Evolutionary conservation across 352 stramenopile species (phyloP).

Genomic region (Pythium volutum): DNA sequence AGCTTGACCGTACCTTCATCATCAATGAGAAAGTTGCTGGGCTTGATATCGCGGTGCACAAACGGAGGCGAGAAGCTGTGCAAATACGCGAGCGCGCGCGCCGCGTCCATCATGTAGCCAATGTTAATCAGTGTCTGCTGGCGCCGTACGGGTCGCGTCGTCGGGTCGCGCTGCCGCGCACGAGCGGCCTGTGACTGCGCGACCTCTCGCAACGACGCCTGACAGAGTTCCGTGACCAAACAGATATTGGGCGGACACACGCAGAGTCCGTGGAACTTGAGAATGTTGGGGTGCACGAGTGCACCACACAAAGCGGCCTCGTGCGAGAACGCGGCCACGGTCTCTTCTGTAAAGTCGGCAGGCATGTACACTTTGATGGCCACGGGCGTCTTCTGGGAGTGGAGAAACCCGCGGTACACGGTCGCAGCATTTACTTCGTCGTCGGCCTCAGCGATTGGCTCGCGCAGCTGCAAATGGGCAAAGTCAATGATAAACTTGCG

Average conservation of each 20-base stretch:
- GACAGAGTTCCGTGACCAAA: conserved; percentile 48
- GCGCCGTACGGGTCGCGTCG: conserved; percentile 5
- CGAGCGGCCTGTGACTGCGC: conserved; percentile 1
- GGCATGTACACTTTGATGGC: conserved; percentile 60
- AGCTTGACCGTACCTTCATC: conserved; percentile 38
- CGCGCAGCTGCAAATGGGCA: conserved; percentile 44
- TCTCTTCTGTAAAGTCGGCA: conserved; percentile 33
- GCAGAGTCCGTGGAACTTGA: conserved; percentile 48
- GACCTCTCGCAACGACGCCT: conserved; percentile 35
- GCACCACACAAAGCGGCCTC: conserved; percentile 40
- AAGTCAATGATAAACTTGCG: conserved; percentile 67
- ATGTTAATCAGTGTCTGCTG: conserved; percentile 33
- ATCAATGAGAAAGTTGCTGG: conserved; percentile 58
- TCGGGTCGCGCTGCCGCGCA: background rate
- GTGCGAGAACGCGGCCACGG: conserved; percentile 38
- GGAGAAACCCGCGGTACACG: conserved; percentile 39
- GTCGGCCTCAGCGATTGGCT: conserved; percentile 27
- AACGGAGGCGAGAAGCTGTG: conserved; percentile 48
- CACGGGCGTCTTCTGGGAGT: conserved; percentile 31
- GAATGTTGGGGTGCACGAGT: conserved; percentile 44
- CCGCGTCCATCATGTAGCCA: conserved; percentile 41
- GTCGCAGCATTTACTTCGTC: conserved; percentile 23
- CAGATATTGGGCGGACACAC: conserved; percentile 49
- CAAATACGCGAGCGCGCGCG: conserved; percentile 40
- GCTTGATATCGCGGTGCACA: conserved; percentile 51